Evolutionary conservation across 495 filamentous ascomycete species (phyloP).

Genomic region (Achaetomiella virescens): DNA sequence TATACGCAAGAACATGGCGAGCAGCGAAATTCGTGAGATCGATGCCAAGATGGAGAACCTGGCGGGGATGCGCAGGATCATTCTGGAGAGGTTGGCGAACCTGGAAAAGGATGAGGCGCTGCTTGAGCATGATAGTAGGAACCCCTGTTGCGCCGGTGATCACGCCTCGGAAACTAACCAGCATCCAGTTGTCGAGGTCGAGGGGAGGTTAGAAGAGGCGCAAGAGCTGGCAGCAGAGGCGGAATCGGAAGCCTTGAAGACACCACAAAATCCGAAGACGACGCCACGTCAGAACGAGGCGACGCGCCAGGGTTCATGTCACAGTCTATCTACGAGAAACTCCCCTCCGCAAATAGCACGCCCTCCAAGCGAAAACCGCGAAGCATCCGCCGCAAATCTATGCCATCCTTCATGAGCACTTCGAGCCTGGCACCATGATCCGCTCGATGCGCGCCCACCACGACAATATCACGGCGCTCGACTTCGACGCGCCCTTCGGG

Average conservation of each 20-base stretch:
- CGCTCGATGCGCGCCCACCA: slow-evolving; percentile 81
- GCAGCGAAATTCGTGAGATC: slow-evolving; percentile 90
- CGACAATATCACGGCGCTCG: slow-evolving; percentile 82
- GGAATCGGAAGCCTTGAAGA: slow-evolving; percentile 46
- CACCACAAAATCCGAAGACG: slow-evolving; percentile 50
- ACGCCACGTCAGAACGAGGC: slow-evolving; percentile 42
- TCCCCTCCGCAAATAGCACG: slow-evolving; percentile 57
- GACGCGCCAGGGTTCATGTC: slow-evolving; percentile 84
- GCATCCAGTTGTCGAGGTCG: slow-evolving; percentile 66
- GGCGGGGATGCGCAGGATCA: slow-evolving; percentile 87
- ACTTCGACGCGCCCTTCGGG: slow-evolving; percentile 94
- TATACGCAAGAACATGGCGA: slow-evolving; percentile 95
- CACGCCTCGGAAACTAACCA: not conserved
- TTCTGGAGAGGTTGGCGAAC: slow-evolving; percentile 81
- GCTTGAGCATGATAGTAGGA: slow-evolving; percentile 77
- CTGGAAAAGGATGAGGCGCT: slow-evolving; percentile 90
- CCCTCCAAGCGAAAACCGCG: slow-evolving; percentile 54
- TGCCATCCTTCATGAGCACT: slow-evolving; percentile 93
- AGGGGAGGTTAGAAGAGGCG: slow-evolving; percentile 78
- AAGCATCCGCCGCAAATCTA: slow-evolving; percentile 65
- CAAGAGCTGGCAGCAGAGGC: slow-evolving; percentile 69
- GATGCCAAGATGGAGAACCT: slow-evolving; percentile 95
- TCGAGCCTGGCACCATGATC: slow-evolving; percentile 84
- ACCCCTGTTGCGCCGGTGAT: not conserved
- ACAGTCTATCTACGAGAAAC: slow-evolving; percentile 91